phyloP scores from a whole-genome alignment of 1,284 basidiomycete genomes.

The Irpex sp. region DNA sequence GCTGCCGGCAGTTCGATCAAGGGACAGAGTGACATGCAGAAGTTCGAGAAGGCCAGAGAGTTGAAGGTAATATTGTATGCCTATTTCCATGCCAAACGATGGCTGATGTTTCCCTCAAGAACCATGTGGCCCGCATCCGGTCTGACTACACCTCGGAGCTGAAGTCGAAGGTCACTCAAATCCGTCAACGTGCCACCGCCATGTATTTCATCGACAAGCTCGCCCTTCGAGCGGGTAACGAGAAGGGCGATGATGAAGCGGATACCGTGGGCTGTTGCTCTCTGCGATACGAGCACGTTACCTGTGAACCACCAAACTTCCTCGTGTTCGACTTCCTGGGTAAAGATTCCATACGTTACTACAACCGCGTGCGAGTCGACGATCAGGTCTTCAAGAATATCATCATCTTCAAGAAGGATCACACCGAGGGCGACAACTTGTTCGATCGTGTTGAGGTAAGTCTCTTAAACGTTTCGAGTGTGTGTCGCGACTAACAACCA shows the following conservation, averaged over 20 bases:
- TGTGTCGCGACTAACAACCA: not conserved
- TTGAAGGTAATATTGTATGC: conserved; percentile 64
- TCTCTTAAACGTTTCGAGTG: not conserved
- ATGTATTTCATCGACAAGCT: conserved; percentile 97
- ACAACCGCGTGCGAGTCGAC: conserved; percentile 85
- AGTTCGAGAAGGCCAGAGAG: conserved; percentile 95
- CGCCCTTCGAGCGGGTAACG: conserved; percentile 95
- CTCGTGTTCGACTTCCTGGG: conserved; percentile 95
- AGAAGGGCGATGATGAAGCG: conserved; percentile 97
- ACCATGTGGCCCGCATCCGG: conserved; percentile 87
- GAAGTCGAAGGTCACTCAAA: conserved; percentile 87
- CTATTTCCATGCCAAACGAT: not conserved
- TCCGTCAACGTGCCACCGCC: conserved; percentile 91
- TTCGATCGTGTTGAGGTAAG: conserved; percentile 92
- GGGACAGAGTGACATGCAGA: conserved; percentile 93
- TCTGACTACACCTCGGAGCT: conserved; percentile 83
- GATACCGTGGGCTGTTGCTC: conserved; percentile 98
- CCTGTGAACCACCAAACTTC: conserved; percentile 79
- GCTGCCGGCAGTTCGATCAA: conserved; percentile 93
- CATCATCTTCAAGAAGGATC: conserved; percentile 72
- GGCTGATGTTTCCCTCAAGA: conserved; percentile 41
- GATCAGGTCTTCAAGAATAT: conserved; percentile 57
- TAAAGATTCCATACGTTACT: conserved; percentile 97
- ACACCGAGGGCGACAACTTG: conserved; percentile 83
- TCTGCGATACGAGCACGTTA: conserved; percentile 92